Conservation (phyloP, 2,329 filamentous ascomycete species). For the Leptosphaerulina australis region DNA sequence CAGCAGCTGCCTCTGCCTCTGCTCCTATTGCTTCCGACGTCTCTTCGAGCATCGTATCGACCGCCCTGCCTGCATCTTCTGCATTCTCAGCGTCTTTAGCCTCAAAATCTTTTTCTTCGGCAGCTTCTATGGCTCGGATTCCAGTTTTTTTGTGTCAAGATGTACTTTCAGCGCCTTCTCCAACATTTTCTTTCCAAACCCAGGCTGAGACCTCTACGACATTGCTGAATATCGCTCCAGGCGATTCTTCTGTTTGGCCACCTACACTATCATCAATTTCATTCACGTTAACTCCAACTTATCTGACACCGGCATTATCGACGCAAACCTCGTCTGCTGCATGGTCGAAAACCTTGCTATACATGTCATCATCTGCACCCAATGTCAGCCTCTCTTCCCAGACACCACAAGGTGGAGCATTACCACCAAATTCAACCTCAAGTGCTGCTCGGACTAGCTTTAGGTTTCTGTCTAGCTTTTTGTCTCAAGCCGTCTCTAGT, state of each 20-base stretch:
- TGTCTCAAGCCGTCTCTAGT: neutral
- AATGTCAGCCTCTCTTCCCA: neutral
- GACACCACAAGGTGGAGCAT: neutral
- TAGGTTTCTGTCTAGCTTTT: too few relatives aligned
- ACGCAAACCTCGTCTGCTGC: neutral
- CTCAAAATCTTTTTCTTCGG: neutral
- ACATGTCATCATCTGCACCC: neutral
- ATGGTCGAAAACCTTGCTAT: neutral
- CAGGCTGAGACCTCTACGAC: neutral
- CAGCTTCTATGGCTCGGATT: neutral
- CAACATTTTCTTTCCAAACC: neutral
- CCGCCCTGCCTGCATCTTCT: neutral
- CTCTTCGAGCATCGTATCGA: neutral
- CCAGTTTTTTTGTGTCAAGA: neutral
- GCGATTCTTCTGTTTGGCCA: neutral
- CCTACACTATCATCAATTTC: too few relatives aligned
- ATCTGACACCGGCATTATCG: neutral
- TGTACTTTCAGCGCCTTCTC: neutral
- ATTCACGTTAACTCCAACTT: neutral
- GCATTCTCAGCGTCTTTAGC: neutral
- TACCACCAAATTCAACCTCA: neutral
- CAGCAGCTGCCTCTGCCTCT: neutral
- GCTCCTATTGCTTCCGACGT: neutral
- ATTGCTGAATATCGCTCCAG: neutral
- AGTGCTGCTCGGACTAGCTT: neutral